These are phyloP conservation scores for Nakazawaea populi DNA, from an alignment of 805 yeast genomes.

Conservation along the genomic window DNA sequence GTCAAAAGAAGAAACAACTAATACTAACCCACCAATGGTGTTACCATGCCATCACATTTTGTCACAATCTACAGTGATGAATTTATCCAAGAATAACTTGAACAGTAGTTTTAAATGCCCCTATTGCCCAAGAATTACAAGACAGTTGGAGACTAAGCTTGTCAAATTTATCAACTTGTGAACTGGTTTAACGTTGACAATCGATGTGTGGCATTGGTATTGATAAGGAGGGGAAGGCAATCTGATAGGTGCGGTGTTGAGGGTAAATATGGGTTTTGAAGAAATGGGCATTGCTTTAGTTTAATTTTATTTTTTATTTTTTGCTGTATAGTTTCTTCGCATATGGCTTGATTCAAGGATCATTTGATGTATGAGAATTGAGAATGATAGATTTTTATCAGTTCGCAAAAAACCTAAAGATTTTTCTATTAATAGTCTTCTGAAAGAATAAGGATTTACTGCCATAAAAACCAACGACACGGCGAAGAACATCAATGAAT, in stretches of 20 bases:
- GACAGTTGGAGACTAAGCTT: constrained; percentile 33
- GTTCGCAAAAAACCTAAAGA: too few species aligned
- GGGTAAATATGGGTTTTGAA: too few species aligned
- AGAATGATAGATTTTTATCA: too few species aligned
- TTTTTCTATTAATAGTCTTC: too few species aligned
- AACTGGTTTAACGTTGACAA: neutral
- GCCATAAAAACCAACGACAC: too few species aligned
- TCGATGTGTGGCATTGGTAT: neutral
- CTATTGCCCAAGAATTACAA: constrained; percentile 54
- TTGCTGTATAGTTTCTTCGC: too few species aligned
- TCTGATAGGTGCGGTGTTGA: neutral
- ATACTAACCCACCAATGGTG: constrained; percentile 53
- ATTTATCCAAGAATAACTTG: constrained; percentile 33
- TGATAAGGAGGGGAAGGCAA: neutral
- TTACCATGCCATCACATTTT: constrained; percentile 62
- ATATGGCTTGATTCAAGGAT: too few species aligned
- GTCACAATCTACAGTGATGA: constrained; percentile 45
- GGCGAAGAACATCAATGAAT: too few species aligned
- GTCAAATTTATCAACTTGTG: constrained; percentile 35
- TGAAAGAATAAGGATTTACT: too few species aligned
- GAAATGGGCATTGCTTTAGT: too few species aligned
- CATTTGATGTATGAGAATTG: too few species aligned
- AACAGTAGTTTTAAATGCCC: constrained; percentile 60
- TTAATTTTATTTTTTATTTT: too few species aligned
- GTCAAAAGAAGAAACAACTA: constrained; percentile 58